Base-by-base conservation (phyloP, 306 rosid species). In the Cajanus cajan region DNA sequence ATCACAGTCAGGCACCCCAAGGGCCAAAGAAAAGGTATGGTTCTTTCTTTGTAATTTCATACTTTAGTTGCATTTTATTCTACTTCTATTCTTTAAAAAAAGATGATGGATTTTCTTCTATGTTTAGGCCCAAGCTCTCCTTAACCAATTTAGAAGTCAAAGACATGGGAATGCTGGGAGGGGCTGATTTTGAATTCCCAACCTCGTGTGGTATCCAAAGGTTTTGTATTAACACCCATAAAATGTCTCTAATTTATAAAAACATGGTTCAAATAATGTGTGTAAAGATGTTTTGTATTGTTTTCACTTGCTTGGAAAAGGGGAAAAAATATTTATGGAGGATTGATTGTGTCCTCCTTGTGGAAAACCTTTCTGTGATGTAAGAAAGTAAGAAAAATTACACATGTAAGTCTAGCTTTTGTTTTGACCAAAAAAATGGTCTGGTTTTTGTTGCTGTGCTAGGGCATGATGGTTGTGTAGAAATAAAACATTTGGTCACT, bases 21-120 rank as follows among this genome's bases (percentile, higher is more conserved):
- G 98, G 87, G 99, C 96, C 84, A 91, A 89, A 86, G 98, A 96
- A 83, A 96, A 96, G 94, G 98, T 96, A 78, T 31, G 78, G 43
- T 82, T 37, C 64, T 58, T 66, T 52, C 72, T 34, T 45, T 24
- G 9, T 67, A 51, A 51, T 79, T 71, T 73, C 64, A 19, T 63
- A 43, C 71, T 76, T 68, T 40, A 33, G 24, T 52, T 73, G 19
- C 69, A 36, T 66, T 62, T 63, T 47, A 25, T 79, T 64, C 37
- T 36, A 19, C 59, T 78, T 64, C 66, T 31, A 24, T 62, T 65
- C 12, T 18, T 31, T 8, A 5, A 33, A 72, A 70, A 54, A 44
- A 62, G 55, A 28, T 68, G 52, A 51, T 64, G 64, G 34, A 13
- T 82, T 72, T 71, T 84, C 48, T 71, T 75, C 82, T 59, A 31